A percentile compares a stretch with the other conserved stretches of the same genome.
phyloP scores from a whole-genome alignment of 2,329 filamentous ascomycete genomes.

The Talaromyces sp. region DNA sequence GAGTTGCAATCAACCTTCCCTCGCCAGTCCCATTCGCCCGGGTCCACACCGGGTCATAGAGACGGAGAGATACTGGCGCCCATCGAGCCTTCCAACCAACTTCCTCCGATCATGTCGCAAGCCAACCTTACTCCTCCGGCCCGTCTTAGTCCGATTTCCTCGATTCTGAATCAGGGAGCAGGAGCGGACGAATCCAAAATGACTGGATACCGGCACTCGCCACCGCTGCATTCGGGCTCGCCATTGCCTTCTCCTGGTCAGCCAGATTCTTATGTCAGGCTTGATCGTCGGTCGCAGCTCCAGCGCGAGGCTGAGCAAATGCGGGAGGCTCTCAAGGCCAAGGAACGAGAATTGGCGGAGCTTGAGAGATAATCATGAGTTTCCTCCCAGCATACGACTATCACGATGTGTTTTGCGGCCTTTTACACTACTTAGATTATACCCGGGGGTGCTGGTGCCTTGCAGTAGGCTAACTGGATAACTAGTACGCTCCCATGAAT shows the following conservation, averaged over 20 bases:
- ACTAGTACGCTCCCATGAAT: neutral
- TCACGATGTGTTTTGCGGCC: neutral
- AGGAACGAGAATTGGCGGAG: constrained; percentile 66
- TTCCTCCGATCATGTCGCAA: constrained; percentile 34
- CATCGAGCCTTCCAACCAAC: constrained; percentile 31
- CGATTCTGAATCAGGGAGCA: constrained; percentile 59
- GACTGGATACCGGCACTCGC: constrained; percentile 15
- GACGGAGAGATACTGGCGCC: constrained; percentile 23
- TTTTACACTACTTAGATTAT: neutral
- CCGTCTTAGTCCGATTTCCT: constrained; percentile 69
- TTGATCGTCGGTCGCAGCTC: constrained; percentile 60
- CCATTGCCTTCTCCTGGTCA: constrained; percentile 29
- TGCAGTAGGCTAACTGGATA: neutral
- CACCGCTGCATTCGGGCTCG: constrained; percentile 17
- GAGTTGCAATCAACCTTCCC: constrained; percentile 19
- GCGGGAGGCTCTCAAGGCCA: constrained; percentile 65
- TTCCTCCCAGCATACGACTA: neutral
- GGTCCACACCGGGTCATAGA: constrained; percentile 21
- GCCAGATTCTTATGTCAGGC: constrained; percentile 46
- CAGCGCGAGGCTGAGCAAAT: constrained; percentile 71
- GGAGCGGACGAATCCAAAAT: constrained; percentile 19
- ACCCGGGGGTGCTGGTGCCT: neutral
- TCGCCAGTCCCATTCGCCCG: constrained; percentile 11
- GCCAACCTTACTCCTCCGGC: constrained; percentile 41
- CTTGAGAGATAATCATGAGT: constrained; percentile 24